Conservation (phyloP, 2,329 filamentous ascomycete species). For the Colletotrichum karsti region DNA sequence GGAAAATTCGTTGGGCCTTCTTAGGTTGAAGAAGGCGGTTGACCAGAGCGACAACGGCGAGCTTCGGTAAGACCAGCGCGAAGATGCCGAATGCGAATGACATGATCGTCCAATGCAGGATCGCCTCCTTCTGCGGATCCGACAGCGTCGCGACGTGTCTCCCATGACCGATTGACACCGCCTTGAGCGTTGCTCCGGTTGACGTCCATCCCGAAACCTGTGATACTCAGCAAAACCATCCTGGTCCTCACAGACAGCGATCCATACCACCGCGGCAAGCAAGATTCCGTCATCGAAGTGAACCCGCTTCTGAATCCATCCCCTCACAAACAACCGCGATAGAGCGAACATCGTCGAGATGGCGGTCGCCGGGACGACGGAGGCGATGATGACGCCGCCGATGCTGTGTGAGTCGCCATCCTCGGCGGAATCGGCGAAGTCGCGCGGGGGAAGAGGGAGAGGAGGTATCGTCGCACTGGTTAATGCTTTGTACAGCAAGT, state of each 20-base stretch:
- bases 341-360: slow-evolving; percentile 16
- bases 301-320: slow-evolving; percentile 10
- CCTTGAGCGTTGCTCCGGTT: slow-evolving; percentile 25
- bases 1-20: slow-evolving; percentile 39
- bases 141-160: slow-evolving; percentile 43
- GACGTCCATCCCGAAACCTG: slow-evolving; percentile 17
- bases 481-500: slow-evolving; percentile 1
- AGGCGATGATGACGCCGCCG: slow-evolving; percentile 1
- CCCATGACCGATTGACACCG: slow-evolving; percentile 47
- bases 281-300: slow-evolving; percentile 20
- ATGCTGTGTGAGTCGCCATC: neutral
- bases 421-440: neutral
- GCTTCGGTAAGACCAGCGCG: slow-evolving; percentile 49
- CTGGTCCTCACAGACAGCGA: no score
- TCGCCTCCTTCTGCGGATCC: slow-evolving; percentile 35
- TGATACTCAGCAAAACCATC: neutral
- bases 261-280: slow-evolving; percentile 5
- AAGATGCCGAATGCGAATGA: slow-evolving; percentile 48
- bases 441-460: neutral
- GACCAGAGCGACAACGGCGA: slow-evolving; percentile 49
- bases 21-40: slow-evolving; percentile 47
- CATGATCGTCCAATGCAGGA: slow-evolving; percentile 43
- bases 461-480: slow-evolving; percentile 11
- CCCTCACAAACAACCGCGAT: slow-evolving; percentile 13
- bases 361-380: slow-evolving; percentile 8